Evolutionary conservation across 306 rosid genomes (phyloP), one percentile per base, ranked within the genome.

Genomic region (Comarum palustre): DNA sequence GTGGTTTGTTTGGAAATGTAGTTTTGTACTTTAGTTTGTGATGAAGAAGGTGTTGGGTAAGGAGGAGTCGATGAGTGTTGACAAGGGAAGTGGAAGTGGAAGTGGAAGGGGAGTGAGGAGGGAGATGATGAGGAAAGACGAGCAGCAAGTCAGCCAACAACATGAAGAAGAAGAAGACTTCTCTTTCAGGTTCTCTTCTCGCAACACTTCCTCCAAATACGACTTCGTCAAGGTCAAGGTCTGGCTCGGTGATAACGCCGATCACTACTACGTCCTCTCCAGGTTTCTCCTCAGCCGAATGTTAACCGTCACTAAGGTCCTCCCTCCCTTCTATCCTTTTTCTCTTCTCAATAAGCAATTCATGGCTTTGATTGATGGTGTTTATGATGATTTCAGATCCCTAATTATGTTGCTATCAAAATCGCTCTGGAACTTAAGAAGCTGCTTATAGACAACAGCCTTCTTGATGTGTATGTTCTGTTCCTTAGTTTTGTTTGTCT

Each of bases 171-270:
- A 81, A 47, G 88, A 84, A 78, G 61, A 24, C 46, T 25, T 73
- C 67, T 72, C 90, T 24, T 74, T 83, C 75, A 78, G 95, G 81
- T 87, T 88, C 77, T 79, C 92, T 66, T 77, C 92, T 20, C 96
- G 97, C 4, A 93, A 89, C 75, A 77, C 92, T 79, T 91, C 97
- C 68, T 93, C 97, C 87, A 93, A 93, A 75, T 91, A 93, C 73
- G 98, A 93, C 87, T 93, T 91, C 72, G 92, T 93, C 72, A 91
- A 93, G 94, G 98, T 86, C 4, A 58, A 91, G 82, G 98, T 93
- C 34, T 93, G 98, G 98, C 82, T 93, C 86, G 98, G 98, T 69
- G 98, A 89, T 70, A 85, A 89, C 83, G 98, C 94, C 4, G 98
- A 93, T 81, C 98, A 93, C 84, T 93, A 91, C 81, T 93, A 93